Evolutionary conservation across 1,284 basidiomycete species (phyloP), one percentile per base, ranked within the genome.

Genomic region (Heterobasidion irregulare): DNA sequence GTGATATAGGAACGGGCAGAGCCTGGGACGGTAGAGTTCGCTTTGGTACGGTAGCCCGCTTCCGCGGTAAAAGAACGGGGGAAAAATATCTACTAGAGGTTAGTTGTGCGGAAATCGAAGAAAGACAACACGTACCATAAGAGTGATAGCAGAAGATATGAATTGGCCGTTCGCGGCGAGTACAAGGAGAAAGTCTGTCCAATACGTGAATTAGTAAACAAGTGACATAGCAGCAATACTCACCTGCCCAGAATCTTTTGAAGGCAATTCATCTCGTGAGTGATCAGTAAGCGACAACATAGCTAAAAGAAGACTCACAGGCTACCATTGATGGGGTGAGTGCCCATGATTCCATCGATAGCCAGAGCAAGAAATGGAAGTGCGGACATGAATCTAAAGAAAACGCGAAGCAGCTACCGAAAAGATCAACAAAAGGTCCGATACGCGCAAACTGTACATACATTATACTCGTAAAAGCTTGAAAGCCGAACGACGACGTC

Each of bases 381-480:
- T 0, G 83, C 82, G 69, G 84, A 86, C 34, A 85, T 60, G 67
- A 89, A 87, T 13, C 87, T 78, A 66, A 89, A 86, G 12, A 80
- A 65, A 48, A 89, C 79, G 26, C 86, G 78, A 50, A 77, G 75
- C 56, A 78, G 71, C 84, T 88, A 60, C 38, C 15, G 41, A 26
- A 6, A 44, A 44, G 52, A 32, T 36, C 52, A 32, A 6, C 36
- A n/a, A 44, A 7, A 47, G 2, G 34, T 33, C 2, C 2, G 6
- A 51, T 2, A 26, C 48, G 32, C 15, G 16, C 26, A 26, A 26
- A 26, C 4, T 26, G 26, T 26, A 19, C 12, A 12, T 55, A 89
- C 87, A 62, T 90, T 89, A n/a, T 89, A 70, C 55, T 85, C 78
- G 65, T 84, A 87, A 64, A 88, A 89, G 2, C 79, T 86, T 18